Evolutionary conservation across 768 basidiomycete species (phyloP).

Genomic region (Postia placenta): DNA sequence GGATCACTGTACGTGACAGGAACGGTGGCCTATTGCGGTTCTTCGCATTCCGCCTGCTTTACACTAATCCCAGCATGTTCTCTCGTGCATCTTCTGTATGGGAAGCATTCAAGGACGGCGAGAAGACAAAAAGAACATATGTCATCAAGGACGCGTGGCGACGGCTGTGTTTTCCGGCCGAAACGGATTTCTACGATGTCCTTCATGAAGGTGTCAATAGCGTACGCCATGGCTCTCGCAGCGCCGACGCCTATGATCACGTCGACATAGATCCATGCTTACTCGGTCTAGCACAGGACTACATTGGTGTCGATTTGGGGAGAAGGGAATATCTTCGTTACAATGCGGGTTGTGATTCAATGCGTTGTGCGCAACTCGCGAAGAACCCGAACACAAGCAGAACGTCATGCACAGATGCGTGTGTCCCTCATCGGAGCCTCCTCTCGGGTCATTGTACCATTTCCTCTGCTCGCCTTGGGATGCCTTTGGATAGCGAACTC

Average conservation of each 20-base stretch:
- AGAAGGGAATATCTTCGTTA: background rate
- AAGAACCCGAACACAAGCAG: background rate
- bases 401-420: background rate
- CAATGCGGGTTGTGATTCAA: background rate
- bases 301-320: background rate
- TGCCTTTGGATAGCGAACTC: background rate
- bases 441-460: constrained; percentile 5
- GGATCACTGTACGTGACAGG: background rate
- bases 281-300: background rate
- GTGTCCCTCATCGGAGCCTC: background rate
- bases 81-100: constrained; percentile 11
- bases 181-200: constrained; percentile 3
- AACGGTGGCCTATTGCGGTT: background rate
- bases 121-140: background rate
- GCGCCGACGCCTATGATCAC: background rate
- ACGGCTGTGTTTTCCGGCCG: constrained; percentile 1
- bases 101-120: constrained; percentile 7
- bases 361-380: background rate
- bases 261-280: background rate
- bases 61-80: constrained; percentile 6
- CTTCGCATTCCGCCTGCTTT: background rate
- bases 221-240: background rate
- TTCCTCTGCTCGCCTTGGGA: background rate
- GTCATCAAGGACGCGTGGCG: constrained; percentile 14
- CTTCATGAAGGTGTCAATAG: background rate